A percentile compares a stretch with the other conserved stretches of the same genome.
These are phyloP conservation scores for Huntiella moniliformis DNA, from an alignment of 2,329 filamentous ascomycete species.

Conservation along the genomic window DNA sequence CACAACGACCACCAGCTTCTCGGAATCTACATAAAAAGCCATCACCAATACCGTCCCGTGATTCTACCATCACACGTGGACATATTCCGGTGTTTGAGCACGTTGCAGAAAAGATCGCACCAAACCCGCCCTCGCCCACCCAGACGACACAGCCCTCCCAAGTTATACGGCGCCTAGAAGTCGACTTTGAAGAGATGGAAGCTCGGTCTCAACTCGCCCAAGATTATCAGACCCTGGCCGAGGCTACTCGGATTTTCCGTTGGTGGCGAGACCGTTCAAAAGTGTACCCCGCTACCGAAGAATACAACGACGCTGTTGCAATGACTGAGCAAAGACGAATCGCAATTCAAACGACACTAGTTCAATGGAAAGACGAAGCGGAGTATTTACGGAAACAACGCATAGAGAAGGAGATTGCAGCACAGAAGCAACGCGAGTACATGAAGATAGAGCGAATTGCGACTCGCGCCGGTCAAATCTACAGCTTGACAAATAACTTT, in stretches of 20 bases:
- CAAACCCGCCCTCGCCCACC: constrained; percentile 4
- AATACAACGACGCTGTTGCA: constrained; percentile 10
- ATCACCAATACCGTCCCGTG: not conserved
- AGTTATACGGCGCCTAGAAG: constrained; percentile 6
- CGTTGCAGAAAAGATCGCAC: constrained; percentile 2
- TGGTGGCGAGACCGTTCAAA: constrained; percentile 11
- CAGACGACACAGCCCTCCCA: constrained; percentile 12
- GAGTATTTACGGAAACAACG: constrained; percentile 2
- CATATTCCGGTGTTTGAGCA: constrained; percentile 4
- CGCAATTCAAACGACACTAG: constrained; percentile 8
- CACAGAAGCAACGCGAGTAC: constrained; percentile 8
- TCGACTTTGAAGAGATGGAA: constrained; percentile 10
- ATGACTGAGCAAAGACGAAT: constrained; percentile 8
- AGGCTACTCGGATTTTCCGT: constrained; percentile 8
- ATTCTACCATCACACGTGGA: not conserved
- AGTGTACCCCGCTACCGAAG: constrained; percentile 7
- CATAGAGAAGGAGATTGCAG: constrained; percentile 7
- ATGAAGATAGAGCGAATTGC: constrained; percentile 20
- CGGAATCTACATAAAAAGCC: not conserved
- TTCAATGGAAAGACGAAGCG: constrained; percentile 9
- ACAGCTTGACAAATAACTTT: constrained; percentile 32
- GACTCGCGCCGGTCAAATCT: constrained; percentile 43
- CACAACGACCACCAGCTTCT: not conserved
- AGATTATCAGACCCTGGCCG: constrained; percentile 1
- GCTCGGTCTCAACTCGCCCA: constrained; percentile 3